Base-by-base conservation (phyloP, 495 filamentous ascomycete genomes). In the Penicillium steckii region DNA sequence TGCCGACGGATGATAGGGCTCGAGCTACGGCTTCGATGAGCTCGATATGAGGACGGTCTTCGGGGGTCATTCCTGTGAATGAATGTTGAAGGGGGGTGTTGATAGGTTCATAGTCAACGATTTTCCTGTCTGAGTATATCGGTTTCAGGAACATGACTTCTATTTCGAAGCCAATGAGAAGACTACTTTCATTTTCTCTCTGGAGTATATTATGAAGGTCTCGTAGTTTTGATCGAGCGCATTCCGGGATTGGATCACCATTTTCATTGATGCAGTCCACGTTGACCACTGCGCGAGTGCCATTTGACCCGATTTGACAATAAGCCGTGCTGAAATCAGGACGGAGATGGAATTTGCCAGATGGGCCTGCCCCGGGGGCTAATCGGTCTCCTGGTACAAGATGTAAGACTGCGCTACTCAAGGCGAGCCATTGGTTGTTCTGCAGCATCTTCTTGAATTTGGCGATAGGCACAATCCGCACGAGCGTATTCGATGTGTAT, bases 141-240 rank as follows among this genome's bases (percentile, higher is more conserved):
- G 61, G 59, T 18, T 52, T 55, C 50, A 91, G 60, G 48, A 90
- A 85, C 9, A 87, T 74, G 19, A 92, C 82, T 60, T 92, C 88
- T 23, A 89, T 78, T 62, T 92, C 88, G 58, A 89, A 91, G 2
- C 88, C 88, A 9, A 89, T 51, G 2, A 87, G 70, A 40, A 89
- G 79, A 22, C 70, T 57, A 9, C 72, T 66, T 9, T 69, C 64
- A 13, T 65, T 62, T 6, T 72, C 57, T 6, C 45, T 41, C 10
- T 63, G 37, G 22, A 80, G 71, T 8, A 61, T 63, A 29, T 77
- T 60, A 12, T 83, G 48, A 9, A 81, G 69, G 18, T 66, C 61
- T 3, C 69, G 64, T 38, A 85, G 63, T 40, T 80, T 35, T 15
- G 75, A 73, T 24, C 87, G 67, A 0, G 81, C 77, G 60, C 86